phyloP scores from a whole-genome alignment of 2,329 filamentous ascomycete species.

The Pyricularia sp. region DNA sequence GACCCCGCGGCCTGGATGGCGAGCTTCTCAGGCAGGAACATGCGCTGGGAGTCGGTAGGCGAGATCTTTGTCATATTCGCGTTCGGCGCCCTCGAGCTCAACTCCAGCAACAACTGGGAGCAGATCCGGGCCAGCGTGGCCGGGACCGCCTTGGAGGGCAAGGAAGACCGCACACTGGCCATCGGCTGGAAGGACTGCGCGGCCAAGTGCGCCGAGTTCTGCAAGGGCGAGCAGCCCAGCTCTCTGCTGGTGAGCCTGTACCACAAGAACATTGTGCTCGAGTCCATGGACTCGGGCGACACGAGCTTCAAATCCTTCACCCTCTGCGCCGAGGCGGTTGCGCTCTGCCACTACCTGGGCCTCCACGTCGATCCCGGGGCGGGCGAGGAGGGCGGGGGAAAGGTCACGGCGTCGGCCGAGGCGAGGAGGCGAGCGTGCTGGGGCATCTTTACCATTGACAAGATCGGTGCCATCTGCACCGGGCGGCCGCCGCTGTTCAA shows the following conservation, averaged over 20 bases:
- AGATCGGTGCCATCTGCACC: constrained; percentile 38
- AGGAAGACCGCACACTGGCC: neutral
- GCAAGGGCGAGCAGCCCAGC: constrained; percentile 1
- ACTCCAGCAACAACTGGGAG: neutral
- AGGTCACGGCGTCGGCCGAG: neutral
- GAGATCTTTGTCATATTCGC: constrained; percentile 1
- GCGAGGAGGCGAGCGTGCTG: neutral
- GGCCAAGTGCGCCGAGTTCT: constrained; percentile 2
- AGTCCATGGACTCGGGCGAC: constrained; percentile 5
- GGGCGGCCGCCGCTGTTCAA: constrained; percentile 44
- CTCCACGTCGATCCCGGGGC: constrained; percentile 3
- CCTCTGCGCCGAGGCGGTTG: neutral
- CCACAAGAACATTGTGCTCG: neutral
- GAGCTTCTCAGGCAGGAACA: constrained; percentile 2
- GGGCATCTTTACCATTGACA: constrained; percentile 28
- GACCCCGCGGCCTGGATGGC: constrained; percentile 4
- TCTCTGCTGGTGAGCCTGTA: neutral
- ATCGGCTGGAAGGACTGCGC: constrained; percentile 5
- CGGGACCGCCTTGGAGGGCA: neutral
- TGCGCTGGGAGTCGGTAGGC: constrained; percentile 5
- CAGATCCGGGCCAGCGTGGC: neutral
- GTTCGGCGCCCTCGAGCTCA: neutral
- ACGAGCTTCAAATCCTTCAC: neutral
- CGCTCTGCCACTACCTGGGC: constrained; percentile 3
- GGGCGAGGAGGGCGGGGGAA: neutral